Evolutionary conservation across 768 basidiomycete genomes (phyloP).

Genomic region (Boletus insuetus): DNA sequence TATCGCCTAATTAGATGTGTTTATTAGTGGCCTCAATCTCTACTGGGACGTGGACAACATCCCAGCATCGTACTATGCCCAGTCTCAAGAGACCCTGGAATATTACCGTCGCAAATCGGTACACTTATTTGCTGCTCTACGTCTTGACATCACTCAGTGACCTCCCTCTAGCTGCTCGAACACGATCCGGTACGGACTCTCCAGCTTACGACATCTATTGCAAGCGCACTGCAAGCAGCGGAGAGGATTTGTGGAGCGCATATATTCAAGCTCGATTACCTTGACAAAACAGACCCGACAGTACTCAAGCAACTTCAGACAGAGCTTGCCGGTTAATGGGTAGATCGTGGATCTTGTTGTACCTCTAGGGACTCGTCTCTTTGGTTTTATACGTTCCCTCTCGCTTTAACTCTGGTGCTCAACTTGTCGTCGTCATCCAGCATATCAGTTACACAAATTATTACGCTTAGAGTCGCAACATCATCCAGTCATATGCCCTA

Average conservation of each 20-base stretch:
- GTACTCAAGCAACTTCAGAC: conserved; percentile 71
- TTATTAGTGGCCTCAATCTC: conserved; percentile 41
- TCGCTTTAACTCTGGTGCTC: neutral
- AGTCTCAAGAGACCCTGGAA: conserved; percentile 71
- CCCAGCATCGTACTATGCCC: conserved; percentile 56
- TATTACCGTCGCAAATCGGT: conserved; percentile 74
- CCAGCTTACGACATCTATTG: conserved; percentile 61
- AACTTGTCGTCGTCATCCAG: neutral
- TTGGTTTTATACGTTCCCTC: neutral
- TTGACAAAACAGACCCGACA: conserved; percentile 65
- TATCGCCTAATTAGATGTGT: neutral
- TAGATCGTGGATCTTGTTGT: neutral
- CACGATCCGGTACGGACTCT: conserved; percentile 69
- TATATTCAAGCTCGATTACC: conserved; percentile 57
- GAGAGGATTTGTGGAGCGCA: conserved; percentile 55
- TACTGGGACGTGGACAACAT: conserved; percentile 72
- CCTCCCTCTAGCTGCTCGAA: conserved; percentile 53
- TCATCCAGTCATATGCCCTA: conserved; percentile 12
- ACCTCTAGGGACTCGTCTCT: neutral
- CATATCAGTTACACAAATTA: conserved; percentile 1
- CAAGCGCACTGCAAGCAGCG: conserved; percentile 57
- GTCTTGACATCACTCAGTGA: conserved; percentile 7
- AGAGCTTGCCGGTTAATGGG: conserved; percentile 35
- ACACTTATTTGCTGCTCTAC: conserved; percentile 20
- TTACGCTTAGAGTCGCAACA: neutral